These are phyloP conservation scores for Acanthamoeba pearcei DNA, from an alignment of 208 protist genomes.

Conservation along the genomic window DNA sequence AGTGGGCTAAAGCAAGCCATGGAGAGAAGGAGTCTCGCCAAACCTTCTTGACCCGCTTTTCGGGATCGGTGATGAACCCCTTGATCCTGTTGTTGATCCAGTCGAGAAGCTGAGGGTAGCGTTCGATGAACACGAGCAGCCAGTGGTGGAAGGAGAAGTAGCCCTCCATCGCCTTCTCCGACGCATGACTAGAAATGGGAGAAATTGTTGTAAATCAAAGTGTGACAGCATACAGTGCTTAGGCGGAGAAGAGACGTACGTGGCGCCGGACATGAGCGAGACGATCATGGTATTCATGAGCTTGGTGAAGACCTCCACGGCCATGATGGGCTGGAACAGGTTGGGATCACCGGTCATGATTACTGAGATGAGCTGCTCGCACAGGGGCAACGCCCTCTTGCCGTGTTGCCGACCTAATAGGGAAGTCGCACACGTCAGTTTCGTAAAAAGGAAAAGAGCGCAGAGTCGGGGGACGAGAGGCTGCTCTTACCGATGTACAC, in stretches of 20 bases:
- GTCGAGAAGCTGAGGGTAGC: constrained; percentile 12
- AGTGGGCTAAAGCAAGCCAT: neutral
- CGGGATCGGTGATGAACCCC: constrained; percentile 33
- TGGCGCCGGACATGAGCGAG: constrained; percentile 38
- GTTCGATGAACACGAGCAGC: constrained; percentile 38
- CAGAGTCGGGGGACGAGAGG: neutral
- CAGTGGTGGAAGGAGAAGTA: constrained; percentile 46
- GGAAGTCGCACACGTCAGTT: neutral
- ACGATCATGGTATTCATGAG: constrained; percentile 63
- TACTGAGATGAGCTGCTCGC: neutral
- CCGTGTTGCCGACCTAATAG: neutral
- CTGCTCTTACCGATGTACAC: neutral
- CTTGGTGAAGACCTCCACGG: constrained; percentile 51
- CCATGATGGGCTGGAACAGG: constrained; percentile 36
- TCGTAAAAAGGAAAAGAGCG: neutral
- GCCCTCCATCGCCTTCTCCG: neutral
- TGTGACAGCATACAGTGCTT: neutral
- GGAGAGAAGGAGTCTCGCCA: neutral
- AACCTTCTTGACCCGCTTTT: neutral
- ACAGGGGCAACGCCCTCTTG: neutral
- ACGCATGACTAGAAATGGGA: neutral
- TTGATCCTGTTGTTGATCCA: neutral
- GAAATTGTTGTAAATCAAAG: neutral
- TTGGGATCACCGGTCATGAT: neutral
- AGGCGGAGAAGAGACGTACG: neutral